Evolutionary conservation across 225 moss, liverwort and hornwort species (phyloP), one percentile per base, ranked within the genome.

Genomic region (Pleurozium schreberi): DNA sequence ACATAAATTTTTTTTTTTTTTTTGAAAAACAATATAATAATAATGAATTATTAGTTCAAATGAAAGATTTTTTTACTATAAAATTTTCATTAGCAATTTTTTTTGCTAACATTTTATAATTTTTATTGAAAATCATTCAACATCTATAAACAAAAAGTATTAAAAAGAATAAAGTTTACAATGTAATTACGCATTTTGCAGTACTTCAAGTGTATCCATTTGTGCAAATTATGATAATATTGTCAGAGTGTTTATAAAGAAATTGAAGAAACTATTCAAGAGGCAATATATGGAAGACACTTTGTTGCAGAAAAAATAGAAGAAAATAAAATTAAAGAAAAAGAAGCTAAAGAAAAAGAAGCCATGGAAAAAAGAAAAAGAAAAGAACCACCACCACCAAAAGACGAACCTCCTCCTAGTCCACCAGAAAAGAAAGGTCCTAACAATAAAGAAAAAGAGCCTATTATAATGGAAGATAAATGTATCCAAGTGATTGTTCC

Each of bases 401-500:
- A 26, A 34, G 4, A 6, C 9, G 2, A 75, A 74, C 86, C 57
- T 47, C 40, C 4, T 70, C 50, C 43, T 2, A 8, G 2, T 8
- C 19, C 40, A 23, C 15, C 6, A 20, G 7, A 28, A 9, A 82
- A 69, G 38, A 81, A 86, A 49, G 55, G 61, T 5, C 31, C 43
- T 75, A 88, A 55, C 3, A 69, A 88, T 7, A 75, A 84, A 26
- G 82, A 90, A 80, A 71, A 67, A 45, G 63, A 86, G 33, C 36
- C n/a, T 3, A 34, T 82, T 17, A 2, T 59, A 31, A 90, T 90
- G 84, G 93, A 92, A 74, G 87, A 96, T 68, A 91, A 87, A 36
- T 93, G 92, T 87, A 89, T 85, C 13, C 96, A 98, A 92, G 92
- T 92, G 1, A 85, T 93, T 59, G 83, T 95, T 75, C 90, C 79